Conservation (phyloP, 441 rosid genomes). For the Populus tomentosa region DNA sequence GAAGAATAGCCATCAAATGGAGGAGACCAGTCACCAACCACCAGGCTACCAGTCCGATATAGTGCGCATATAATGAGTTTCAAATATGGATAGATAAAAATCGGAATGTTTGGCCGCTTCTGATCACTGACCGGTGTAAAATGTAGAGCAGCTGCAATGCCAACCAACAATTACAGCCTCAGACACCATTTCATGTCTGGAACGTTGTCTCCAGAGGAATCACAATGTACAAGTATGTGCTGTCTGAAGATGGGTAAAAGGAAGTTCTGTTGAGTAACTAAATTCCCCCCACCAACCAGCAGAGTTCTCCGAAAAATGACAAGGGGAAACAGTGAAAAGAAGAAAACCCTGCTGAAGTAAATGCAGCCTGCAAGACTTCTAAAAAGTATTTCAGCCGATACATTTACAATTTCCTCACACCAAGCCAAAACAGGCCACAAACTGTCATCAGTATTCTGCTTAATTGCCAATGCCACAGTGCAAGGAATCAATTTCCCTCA, state of each 20-base stretch:
- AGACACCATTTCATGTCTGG: slow-evolving; percentile 6
- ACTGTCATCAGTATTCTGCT: slow-evolving; percentile 9
- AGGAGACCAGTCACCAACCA: slow-evolving; percentile 1
- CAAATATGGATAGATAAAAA: slow-evolving; percentile 12
- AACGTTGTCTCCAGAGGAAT: slow-evolving; percentile 15
- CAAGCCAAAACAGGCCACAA: slow-evolving; percentile 18
- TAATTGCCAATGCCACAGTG: slow-evolving; percentile 1
- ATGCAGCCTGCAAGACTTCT: slow-evolving; percentile 27
- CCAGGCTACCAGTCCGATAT: not conserved
- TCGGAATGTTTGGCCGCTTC: slow-evolving; percentile 5
- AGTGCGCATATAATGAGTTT: not conserved
- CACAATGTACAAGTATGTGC: slow-evolving; percentile 33
- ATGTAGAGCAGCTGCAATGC: not conserved
- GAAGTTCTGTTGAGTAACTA: slow-evolving; percentile 14
- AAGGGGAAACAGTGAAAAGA: slow-evolving; percentile 11
- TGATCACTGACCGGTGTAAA: not conserved
- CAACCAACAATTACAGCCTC: not conserved
- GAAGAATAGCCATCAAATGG: slow-evolving; percentile 11
- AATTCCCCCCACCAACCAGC: slow-evolving; percentile 16
- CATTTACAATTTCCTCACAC: slow-evolving; percentile 36
- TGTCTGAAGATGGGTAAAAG: not conserved
- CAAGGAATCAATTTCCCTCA: slow-evolving; percentile 5
- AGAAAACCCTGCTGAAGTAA: slow-evolving; percentile 12
- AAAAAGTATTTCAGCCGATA: slow-evolving; percentile 20
- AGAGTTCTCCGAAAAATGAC: slow-evolving; percentile 15